phyloP scores from a whole-genome alignment of 2,329 filamentous ascomycete genomes.

The Botrytis deweyae region DNA sequence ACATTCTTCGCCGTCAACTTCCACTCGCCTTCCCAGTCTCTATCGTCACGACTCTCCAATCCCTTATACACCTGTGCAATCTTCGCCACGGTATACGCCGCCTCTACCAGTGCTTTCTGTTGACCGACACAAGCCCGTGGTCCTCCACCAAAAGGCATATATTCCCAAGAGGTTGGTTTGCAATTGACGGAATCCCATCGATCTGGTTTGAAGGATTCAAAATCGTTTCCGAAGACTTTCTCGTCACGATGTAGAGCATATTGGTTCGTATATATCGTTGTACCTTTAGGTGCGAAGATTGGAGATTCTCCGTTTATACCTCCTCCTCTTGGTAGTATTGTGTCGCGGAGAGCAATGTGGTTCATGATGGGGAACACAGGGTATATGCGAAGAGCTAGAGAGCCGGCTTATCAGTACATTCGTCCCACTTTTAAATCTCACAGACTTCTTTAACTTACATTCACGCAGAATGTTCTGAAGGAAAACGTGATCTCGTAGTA shows the following conservation, averaged over 20 bases:
- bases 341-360: constrained; percentile 21
- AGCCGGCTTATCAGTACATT: no score
- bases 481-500: background rate
- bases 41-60: constrained; percentile 14
- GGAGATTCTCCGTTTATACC: constrained; percentile 38
- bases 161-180: constrained; percentile 3
- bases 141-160: constrained; percentile 16
- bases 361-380: constrained; percentile 1
- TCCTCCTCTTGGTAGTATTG: constrained; percentile 40
- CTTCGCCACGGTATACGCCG: constrained; percentile 20
- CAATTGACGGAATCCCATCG: constrained; percentile 34
- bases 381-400: constrained; percentile 7
- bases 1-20: constrained; percentile 16
- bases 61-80: constrained; percentile 18
- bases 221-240: constrained; percentile 42
- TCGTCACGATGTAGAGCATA: constrained; percentile 40
- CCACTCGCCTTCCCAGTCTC: background rate
- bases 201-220: constrained; percentile 42
- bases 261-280: constrained; percentile 25
- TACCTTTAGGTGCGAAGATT: constrained; percentile 39
- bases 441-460: constrained; percentile 50
- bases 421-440: background rate
- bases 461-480: constrained; percentile 43
- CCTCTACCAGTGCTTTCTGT: constrained; percentile 23
- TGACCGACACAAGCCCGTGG: constrained; percentile 59